phyloP scores from a whole-genome alignment of 768 basidiomycete genomes.

The Boletellus ananas region DNA sequence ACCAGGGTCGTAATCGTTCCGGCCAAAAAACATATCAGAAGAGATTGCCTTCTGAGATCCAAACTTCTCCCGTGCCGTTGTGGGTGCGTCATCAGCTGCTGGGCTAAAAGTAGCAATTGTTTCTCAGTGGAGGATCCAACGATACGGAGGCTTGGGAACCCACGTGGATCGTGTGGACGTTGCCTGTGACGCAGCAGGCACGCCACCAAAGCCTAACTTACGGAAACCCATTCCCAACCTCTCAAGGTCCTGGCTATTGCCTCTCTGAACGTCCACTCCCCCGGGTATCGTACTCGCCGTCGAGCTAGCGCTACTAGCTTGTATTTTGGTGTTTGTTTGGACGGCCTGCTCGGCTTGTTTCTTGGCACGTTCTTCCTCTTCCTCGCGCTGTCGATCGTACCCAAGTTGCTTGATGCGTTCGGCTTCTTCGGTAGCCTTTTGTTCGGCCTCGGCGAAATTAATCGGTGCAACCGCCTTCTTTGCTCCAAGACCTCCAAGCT shows the following conservation, averaged over 20 bases:
- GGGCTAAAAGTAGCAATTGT: slow-evolving; percentile 17
- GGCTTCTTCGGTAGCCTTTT: slow-evolving; percentile 86
- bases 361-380: slow-evolving; percentile 71
- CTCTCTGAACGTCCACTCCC: slow-evolving; percentile 35
- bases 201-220: slow-evolving; percentile 80
- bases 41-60: slow-evolving; percentile 93
- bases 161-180: slow-evolving; percentile 43
- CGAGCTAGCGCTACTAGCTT: slow-evolving; percentile 25
- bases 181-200: slow-evolving; percentile 59
- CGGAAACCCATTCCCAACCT: slow-evolving; percentile 68
- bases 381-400: slow-evolving; percentile 83
- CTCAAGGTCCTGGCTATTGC: slow-evolving; percentile 49
- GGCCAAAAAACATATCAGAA: slow-evolving; percentile 95
- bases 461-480: slow-evolving; percentile 78
- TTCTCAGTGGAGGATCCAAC: neutral
- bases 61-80: slow-evolving; percentile 86
- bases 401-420: slow-evolving; percentile 90
- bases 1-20: slow-evolving; percentile 78
- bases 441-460: slow-evolving; percentile 93
- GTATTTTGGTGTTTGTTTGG: slow-evolving; percentile 26
- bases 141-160: neutral
- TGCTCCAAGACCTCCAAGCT: slow-evolving; percentile 79
- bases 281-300: slow-evolving; percentile 23
- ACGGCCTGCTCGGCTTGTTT: slow-evolving; percentile 54
- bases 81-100: slow-evolving; percentile 56